Percentiles rank a stretch among this genome's conserved stretches.
Evolutionary conservation across 257 asterid species (phyloP).

Genomic region (Fraxinus quadrangulata): DNA sequence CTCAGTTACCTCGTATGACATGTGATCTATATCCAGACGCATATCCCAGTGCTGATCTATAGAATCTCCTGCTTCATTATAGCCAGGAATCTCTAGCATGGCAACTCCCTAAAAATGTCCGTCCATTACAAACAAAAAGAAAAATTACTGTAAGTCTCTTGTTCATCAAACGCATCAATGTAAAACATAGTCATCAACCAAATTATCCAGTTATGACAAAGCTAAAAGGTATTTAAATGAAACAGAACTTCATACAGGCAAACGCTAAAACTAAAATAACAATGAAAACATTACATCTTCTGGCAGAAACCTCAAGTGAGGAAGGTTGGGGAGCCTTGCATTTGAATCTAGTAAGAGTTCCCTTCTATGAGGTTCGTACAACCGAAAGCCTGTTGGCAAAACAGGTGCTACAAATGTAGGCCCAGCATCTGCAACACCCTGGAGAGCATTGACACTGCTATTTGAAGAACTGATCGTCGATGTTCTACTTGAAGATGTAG

Average conservation of each 20-base stretch:
- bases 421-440: constrained; percentile 49
- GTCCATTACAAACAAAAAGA: neutral
- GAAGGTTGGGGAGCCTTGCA: constrained; percentile 48
- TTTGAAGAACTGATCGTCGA: constrained; percentile 34
- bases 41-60: constrained; percentile 73
- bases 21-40: constrained; percentile 56
- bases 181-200: constrained; percentile 2
- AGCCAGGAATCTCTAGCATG: constrained; percentile 64
- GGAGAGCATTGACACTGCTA: constrained; percentile 16
- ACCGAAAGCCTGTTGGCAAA: constrained; percentile 53
- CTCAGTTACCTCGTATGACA: constrained; percentile 72
- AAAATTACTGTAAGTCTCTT: neutral
- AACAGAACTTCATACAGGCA: neutral
- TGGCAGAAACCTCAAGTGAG: constrained; percentile 78
- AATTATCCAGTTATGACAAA: neutral
- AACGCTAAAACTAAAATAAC: neutral
- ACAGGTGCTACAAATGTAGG: constrained; percentile 55
- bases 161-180: neutral
- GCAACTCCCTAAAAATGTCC: constrained; percentile 57
- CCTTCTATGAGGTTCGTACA: constrained; percentile 61
- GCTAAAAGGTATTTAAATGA: constrained; percentile 5
- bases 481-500: constrained; percentile 46
- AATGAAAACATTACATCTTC: constrained; percentile 61
- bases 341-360: constrained; percentile 50
- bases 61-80: constrained; percentile 50